Evolutionary conservation across 2,329 filamentous ascomycete species (phyloP), one percentile per base, ranked within the genome.

Genomic region (Cladosporium halotolerans): DNA sequence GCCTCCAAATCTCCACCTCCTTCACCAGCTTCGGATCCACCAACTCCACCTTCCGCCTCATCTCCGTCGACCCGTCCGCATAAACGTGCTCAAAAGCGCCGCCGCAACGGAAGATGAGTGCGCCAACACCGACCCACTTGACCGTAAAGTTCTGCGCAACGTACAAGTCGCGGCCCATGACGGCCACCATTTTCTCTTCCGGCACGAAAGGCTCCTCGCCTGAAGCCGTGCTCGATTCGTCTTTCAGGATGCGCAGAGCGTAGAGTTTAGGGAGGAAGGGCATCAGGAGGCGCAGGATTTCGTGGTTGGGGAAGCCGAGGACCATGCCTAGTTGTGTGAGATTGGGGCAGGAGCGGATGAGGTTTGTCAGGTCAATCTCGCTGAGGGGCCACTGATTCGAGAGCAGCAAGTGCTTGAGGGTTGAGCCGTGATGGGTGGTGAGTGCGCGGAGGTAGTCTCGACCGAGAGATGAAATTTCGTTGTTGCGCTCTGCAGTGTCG

Each of bases 241-340:
- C 48, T 3, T 57, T 50, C 9, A 77, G 64, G 16, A 77, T 56
- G 1, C 75, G 68, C 0, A 76, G 23, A 0, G 70, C 72, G 53
- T 60, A 68, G 2, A 77, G 59, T 9, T 73, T 72, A 1, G 69
- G 68, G 1, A 72, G 55, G 18, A 69, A 64, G 0, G 64, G 60
- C 31, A 76, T 55, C 9, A 75, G 61, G 2, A 63, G 52, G 4
- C 59, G 54, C 10, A 34, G 78, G 75, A 5, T 75, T 69, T 39
- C 81, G 80, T n/a, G 80, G 70, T 57, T 79, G 66, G 54, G 81
- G 75, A 83, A 79, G 79, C 75, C 69, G 13, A 78, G 70, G 7
- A 78, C 74, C 18, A 83, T 67, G 23, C 74, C 79, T 1, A 85
- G 68, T 59, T 85, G 80, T 56, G 82, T 79, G 11, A 84, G 68